A percentile compares a stretch with the other conserved stretches of the same genome.
phyloP scores from a whole-genome alignment of 2,329 filamentous ascomycete species.

The Ophiocordyceps robertsii region DNA sequence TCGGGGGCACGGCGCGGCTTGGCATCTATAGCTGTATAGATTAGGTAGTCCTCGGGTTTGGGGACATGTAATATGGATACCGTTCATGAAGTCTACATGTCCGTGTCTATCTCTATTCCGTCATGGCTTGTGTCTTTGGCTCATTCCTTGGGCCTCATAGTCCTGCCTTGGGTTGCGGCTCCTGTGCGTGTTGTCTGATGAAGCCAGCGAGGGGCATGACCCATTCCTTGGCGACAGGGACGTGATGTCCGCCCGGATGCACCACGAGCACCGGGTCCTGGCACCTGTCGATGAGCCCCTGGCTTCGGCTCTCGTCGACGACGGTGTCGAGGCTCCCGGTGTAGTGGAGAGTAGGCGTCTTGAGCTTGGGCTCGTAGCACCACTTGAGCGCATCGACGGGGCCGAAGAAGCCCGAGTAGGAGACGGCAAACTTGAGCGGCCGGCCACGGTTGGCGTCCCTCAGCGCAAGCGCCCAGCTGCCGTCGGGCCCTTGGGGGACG shows the following conservation, averaged over 20 bases:
- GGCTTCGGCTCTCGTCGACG: constrained; percentile 64
- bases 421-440: constrained; percentile 55
- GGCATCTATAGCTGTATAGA: constrained; percentile 19
- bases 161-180: constrained; percentile 11
- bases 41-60: constrained; percentile 17
- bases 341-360: constrained; percentile 69
- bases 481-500: constrained; percentile 13
- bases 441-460: constrained; percentile 33
- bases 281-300: constrained; percentile 52
- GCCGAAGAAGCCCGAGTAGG: constrained; percentile 67
- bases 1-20: not conserved
- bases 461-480: constrained; percentile 29
- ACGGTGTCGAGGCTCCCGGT: constrained; percentile 77
- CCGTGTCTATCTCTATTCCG: not conserved
- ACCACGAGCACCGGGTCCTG: constrained; percentile 40
- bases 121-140: not conserved
- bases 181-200: constrained; percentile 32
- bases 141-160: constrained; percentile 5
- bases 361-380: constrained; percentile 57
- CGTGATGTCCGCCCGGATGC: constrained; percentile 83
- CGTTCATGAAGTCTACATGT: constrained; percentile 9
- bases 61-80: constrained; percentile 16
- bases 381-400: constrained; percentile 47
- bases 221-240: constrained; percentile 74
- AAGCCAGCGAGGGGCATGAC: constrained; percentile 63